Percentiles rank a stretch among this genome's conserved stretches.
phyloP scores from a whole-genome alignment of 371 early-diverging fungal genomes.

The Batkoa obscura region DNA sequence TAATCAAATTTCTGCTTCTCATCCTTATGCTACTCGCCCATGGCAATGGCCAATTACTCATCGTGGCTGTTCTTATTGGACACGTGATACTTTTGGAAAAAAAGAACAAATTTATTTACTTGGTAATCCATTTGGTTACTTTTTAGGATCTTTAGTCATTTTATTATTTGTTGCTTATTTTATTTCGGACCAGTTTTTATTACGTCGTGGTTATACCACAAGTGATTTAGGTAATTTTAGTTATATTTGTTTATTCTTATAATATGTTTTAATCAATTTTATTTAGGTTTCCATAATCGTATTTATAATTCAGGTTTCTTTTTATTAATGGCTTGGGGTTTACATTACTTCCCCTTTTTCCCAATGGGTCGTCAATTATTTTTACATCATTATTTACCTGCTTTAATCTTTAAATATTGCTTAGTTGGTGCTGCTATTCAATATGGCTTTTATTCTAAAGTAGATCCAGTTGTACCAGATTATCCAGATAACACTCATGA shows the following conservation, averaged over 20 bases:
- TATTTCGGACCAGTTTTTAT: conserved; percentile 39
- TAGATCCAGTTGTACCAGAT: conserved; percentile 31
- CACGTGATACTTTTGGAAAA: conserved; percentile 20
- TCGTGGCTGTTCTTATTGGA: conserved; percentile 92
- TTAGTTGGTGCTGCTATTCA: conserved; percentile 42
- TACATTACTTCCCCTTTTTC: conserved; percentile 94
- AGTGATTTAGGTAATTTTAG: conserved; percentile 22
- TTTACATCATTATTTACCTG: conserved; percentile 94
- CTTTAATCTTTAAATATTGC: conserved; percentile 61
- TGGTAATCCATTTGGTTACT: conserved; percentile 93
- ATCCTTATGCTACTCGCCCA: conserved; percentile 78
- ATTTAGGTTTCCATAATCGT: conserved; percentile 29
- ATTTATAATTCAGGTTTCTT: conserved; percentile 51
- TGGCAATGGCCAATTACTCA: conserved; percentile 76
- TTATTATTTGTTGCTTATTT: conserved; percentile 32
- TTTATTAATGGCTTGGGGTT: conserved; percentile 61
- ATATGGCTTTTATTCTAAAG: conserved; percentile 34
- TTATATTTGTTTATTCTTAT: conserved; percentile 9
- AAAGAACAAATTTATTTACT: conserved; percentile 86
- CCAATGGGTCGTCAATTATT: conserved; percentile 88
- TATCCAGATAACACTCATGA: conserved; percentile 5
- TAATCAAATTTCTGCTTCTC: conserved; percentile 67
- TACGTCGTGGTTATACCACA: conserved; percentile 33
- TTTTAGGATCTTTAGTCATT: conserved; percentile 32
- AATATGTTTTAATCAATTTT: not conserved